Base-by-base conservation (phyloP, 352 stramenopile species). In the Phytophthora cajani region DNA sequence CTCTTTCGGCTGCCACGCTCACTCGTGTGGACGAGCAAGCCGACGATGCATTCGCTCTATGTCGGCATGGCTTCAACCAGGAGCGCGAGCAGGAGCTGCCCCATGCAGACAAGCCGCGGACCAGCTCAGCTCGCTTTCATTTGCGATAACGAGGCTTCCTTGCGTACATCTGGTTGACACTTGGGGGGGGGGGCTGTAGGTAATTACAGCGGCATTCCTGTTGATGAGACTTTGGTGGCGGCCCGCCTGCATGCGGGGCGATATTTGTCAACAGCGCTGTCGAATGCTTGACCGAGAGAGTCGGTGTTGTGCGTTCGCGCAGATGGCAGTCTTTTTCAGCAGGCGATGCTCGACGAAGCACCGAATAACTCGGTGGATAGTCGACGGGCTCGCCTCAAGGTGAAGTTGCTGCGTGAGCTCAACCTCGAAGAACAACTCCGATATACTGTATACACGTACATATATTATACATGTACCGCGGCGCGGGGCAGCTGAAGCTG, bases 311-410 rank as follows among this genome's bases (percentile, higher is more conserved):
- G 42, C 19, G 25, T 19, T 72, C 42, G 66, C 44, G 38, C 56
- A 71, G 52, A 62, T 67, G 55, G 40, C 55, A 44, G 53, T 58
- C 32, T 59, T 67, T 69, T 71, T 75, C 68, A 71, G 56, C 68
- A 67, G 44, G 67, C 40, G 32, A 50, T 55, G 42, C 51, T 72
- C 72, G 40, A 67, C 63, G 51, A 61, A 63, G 21, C 40, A 54
- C 47, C 36, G 12, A 66, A 67, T 19, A 65, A 56, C 30, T 44
- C 58, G 50, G 40, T 67, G 58, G 59, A 69, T 64, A 67, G 57
- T 42, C 68, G 23, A 44, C 12, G 38, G 11, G 14, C 11, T 30
- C 27, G 27, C 27, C 27, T 19, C 19, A 53, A 5, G n/a, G 12
- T 36, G 27, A 70, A 50, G 49, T 49, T 62, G 67, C 19, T 14